Conservation (phyloP, 106 monocot genomes). For the Phalaenopsis aphrodite region DNA sequence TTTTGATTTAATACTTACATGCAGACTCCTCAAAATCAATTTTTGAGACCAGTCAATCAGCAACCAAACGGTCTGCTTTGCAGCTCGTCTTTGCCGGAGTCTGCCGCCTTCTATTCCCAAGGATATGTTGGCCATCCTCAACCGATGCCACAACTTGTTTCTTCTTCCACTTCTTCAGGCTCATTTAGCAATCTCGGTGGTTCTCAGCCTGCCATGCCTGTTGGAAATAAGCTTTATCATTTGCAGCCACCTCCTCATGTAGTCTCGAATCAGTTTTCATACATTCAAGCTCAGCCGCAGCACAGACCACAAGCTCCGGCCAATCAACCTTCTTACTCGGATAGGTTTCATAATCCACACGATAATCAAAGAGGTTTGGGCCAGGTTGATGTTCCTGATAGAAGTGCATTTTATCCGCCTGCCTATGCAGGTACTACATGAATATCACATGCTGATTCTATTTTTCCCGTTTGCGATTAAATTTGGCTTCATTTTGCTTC, state of each 20-base stretch:
- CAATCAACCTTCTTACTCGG: constrained; percentile 25
- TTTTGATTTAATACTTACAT: constrained; percentile 7
- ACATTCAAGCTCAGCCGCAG: constrained; percentile 46
- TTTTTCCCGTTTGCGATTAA: background rate
- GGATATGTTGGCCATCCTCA: constrained; percentile 35
- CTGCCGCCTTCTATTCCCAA: constrained; percentile 26
- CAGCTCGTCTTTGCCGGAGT: constrained; percentile 14
- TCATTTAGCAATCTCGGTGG: constrained; percentile 19
- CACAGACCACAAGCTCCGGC: constrained; percentile 35
- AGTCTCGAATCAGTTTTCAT: constrained; percentile 78
- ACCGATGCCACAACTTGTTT: constrained; percentile 27
- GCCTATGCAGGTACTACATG: constrained; percentile 33
- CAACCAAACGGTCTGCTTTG: constrained; percentile 18
- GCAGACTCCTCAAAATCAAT: constrained; percentile 43
- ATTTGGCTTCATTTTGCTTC: background rate
- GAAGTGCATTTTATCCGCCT: constrained; percentile 33
- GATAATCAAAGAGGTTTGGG: constrained; percentile 22
- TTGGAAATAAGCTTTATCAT: constrained; percentile 39
- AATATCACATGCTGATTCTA: background rate
- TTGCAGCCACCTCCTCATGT: constrained; percentile 56
- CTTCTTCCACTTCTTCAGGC: constrained; percentile 32
- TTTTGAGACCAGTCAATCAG: constrained; percentile 13
- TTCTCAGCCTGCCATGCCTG: constrained; percentile 22
- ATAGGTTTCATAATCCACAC: constrained; percentile 27
- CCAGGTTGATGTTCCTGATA: constrained; percentile 39